Evolutionary conservation across 129 eudicot genomes (phyloP).

Genomic region (Flaveria ramosissima): DNA sequence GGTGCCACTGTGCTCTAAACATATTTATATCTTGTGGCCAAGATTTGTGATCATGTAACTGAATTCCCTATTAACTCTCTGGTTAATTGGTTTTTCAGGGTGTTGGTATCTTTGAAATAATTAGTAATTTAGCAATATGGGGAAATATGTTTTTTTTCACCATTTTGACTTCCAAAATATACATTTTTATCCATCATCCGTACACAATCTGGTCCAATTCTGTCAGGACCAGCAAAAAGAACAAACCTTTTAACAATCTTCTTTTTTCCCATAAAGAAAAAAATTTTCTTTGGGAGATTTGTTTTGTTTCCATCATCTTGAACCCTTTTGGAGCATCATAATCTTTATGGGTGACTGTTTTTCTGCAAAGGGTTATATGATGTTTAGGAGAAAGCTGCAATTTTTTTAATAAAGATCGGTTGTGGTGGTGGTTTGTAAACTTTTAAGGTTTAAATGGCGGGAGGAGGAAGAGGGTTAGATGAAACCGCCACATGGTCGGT

Average conservation of each 20-base stretch:
- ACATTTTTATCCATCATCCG: slow-evolving; percentile 23
- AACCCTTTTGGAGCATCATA: slow-evolving; percentile 15
- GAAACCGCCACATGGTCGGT: slow-evolving; percentile 89
- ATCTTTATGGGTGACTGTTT: slow-evolving; percentile 25
- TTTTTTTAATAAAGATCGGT: slow-evolving; percentile 17
- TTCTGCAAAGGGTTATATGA: slow-evolving; percentile 13
- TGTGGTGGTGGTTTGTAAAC: slow-evolving; percentile 23
- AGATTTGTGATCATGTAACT: slow-evolving; percentile 35
- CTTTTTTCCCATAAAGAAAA: slow-evolving; percentile 26
- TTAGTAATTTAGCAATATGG: slow-evolving; percentile 20
- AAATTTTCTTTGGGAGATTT: slow-evolving; percentile 5
- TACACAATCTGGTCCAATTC: slow-evolving; percentile 41
- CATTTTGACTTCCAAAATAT: slow-evolving; percentile 31
- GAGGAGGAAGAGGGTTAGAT: slow-evolving; percentile 59
- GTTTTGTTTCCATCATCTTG: slow-evolving; percentile 15
- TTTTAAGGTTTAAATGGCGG: slow-evolving; percentile 37
- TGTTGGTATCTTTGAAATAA: slow-evolving; percentile 24
- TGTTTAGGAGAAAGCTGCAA: slow-evolving; percentile 27
- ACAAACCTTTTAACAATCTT: slow-evolving; percentile 16
- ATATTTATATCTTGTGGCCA: slow-evolving; percentile 34
- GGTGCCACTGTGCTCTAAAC: slow-evolving; percentile 1
- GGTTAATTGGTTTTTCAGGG: slow-evolving; percentile 41
- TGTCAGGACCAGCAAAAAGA: slow-evolving; percentile 35
- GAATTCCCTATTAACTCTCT: slow-evolving; percentile 46
- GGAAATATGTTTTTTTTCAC: slow-evolving; percentile 26